Evolutionary conservation across 2,329 filamentous ascomycete genomes (phyloP).

Genomic region (Hypoxylon sp.): DNA sequence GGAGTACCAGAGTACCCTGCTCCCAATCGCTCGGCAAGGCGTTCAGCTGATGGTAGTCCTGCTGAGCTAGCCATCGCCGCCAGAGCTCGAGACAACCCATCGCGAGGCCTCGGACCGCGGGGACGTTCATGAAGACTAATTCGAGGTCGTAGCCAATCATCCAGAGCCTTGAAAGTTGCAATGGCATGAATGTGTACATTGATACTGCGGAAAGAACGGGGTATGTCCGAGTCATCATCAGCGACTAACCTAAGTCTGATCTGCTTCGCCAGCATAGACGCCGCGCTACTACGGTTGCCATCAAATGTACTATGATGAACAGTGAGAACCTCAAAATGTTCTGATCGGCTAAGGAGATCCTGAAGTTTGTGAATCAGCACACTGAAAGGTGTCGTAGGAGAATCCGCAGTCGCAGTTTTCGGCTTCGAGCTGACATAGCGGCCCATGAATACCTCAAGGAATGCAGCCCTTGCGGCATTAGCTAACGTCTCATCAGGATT

Average conservation of each 20-base stretch:
- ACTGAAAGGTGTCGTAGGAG: constrained; percentile 87
- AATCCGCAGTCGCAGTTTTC: constrained; percentile 75
- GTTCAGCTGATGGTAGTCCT: constrained; percentile 69
- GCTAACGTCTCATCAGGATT: constrained; percentile 74
- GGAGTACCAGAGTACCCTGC: constrained; percentile 58
- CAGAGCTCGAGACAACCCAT: constrained; percentile 77
- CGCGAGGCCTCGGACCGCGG: constrained; percentile 71
- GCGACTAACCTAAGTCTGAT: constrained; percentile 90
- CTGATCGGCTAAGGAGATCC: constrained; percentile 93
- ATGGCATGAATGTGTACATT: constrained; percentile 99
- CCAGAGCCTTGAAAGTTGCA: constrained; percentile 95
- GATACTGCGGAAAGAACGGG: constrained; percentile 88
- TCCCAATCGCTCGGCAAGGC: constrained; percentile 62
- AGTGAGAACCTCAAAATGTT: constrained; percentile 98
- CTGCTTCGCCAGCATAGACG: constrained; percentile 97
- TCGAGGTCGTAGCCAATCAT: constrained; percentile 93
- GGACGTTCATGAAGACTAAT: constrained; percentile 86
- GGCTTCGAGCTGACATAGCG: constrained; percentile 75
- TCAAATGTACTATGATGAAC: constrained; percentile 94
- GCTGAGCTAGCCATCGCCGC: constrained; percentile 83
- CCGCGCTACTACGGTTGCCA: constrained; percentile 88
- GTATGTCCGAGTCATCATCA: constrained; percentile 92
- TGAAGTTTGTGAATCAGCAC: constrained; percentile 94
- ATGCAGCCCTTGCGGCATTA: constrained; percentile 81
- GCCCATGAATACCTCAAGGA: constrained; percentile 94